Base-by-base conservation (phyloP, 352 stramenopile genomes). In the Aphanomyces astaci region DNA sequence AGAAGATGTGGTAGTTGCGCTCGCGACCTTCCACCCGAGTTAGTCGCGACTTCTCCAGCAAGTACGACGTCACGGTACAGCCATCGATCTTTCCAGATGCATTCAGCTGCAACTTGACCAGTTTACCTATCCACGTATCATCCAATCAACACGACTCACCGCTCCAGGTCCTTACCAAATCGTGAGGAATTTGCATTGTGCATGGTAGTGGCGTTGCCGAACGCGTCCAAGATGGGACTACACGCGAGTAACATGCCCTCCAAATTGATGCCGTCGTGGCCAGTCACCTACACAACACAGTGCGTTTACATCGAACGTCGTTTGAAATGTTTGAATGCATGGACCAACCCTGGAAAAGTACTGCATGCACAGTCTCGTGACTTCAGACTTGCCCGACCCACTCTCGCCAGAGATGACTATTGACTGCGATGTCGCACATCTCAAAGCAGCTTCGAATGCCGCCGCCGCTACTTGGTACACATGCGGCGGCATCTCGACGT, bases 1-100 rank as follows among this genome's bases (percentile, higher is more conserved):
- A 94, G 43, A 94, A 90, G 70, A 91, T 89, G 73, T 94, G 86
- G 74, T 89, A 94, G 72, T 90, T 91, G 4, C 86, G 78, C 62
- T 94, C 86, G 9, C 69, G 69, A 0, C 73, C 68, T 71, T 88
- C 79, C 51, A 94, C 86, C 3, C 76, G 82, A 64, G 91, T 88
- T 36, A 96, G 79, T 24, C 88, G 83, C 0, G 87, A 91, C 77
- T 98, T 98, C 74, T 98, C 94, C 56, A 98, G 77, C 56, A 98
- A 79, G 67, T 98, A 98, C 19, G 86, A 95, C 53, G 80, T 78
- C 60, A 90, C 92, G 28, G 75, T 78, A 36, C 86, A 87, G 40
- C 89, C 88, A 2, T 92, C 78, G 0, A 95, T 70, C 57, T 77
- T 82, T 1, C 87, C 86, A 25, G 70, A 60, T 17, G 66, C 70